Evolutionary conservation across 2,329 filamentous ascomycete species (phyloP), one percentile per base, ranked within the genome.

Genomic region (Fusarium subglutinans): DNA sequence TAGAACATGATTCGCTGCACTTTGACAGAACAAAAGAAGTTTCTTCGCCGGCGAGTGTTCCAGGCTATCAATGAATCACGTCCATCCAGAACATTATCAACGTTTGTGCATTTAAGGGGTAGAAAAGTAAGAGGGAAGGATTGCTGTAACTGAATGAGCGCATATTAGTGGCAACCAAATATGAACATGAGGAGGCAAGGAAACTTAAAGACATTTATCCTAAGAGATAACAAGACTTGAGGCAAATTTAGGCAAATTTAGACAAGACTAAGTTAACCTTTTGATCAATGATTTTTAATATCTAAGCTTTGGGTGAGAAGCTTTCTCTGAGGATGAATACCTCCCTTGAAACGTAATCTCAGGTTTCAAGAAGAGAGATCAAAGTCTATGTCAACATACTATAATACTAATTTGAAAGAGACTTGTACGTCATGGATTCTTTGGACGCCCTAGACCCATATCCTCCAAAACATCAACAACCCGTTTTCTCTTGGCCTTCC

Each of bases 391-490:
- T 37, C 35, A 35, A 53, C 22, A 48, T n/a, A n/a, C 18, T 26
- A 24, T 37, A 15, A 37, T 11, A 37, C 18, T 26, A 22, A 8
- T 53, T 8, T 53, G 35, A 38, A 22, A 28, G 20, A 54, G 20
- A 28, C 35, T 28, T 28, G n/a, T 22, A 22, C 17, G 24, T 28
- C 35, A 53, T 53, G 13, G 47, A n/a, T 35, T 24, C n/a, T 53
- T 26, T 38, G 26, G 37, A 41, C 51, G 35, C 15, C 51, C 35
- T 8, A 41, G 24, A 17, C 35, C 35, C 50, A 82, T 74, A 18
- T 76, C 79, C 28, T 81, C 74, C 44, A 84, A 65, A 37, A 84
- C 70, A 50, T 84, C 82, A 28, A 80, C 79, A 26, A 84, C 64
- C 8, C 79, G 76, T 63, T 76, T 80, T 62, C 80, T 79, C 75